Conservation (phyloP, 768 basidiomycete species). For the Termitomyces sp. region DNA sequence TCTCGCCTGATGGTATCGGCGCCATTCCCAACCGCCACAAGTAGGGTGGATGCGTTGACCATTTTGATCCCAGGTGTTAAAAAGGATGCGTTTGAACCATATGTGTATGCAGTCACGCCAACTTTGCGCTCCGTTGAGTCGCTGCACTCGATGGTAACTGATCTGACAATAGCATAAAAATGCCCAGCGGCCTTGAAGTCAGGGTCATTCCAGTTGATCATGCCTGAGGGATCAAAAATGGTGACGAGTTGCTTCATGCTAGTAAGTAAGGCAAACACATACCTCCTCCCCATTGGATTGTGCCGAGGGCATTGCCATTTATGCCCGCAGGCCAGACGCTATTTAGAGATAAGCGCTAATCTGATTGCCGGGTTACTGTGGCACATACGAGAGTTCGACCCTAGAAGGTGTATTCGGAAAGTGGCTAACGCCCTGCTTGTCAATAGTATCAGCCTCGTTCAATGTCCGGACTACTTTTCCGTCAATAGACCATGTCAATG, state of each 20-base stretch:
- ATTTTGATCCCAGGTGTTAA: conserved; percentile 47
- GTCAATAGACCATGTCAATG: conserved; percentile 64
- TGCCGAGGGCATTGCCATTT: conserved; percentile 51
- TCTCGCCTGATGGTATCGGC: conserved; percentile 18
- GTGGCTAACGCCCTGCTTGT: conserved; percentile 47
- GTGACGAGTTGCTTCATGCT: not conserved
- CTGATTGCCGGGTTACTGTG: not conserved
- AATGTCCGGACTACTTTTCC: conserved; percentile 66
- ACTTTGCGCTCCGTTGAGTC: conserved; percentile 37
- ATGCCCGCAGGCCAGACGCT: conserved; percentile 85
- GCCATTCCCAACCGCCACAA: conserved; percentile 31
- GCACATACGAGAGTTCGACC: conserved; percentile 68
- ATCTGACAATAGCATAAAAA: conserved; percentile 61
- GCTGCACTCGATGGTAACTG: conserved; percentile 58
- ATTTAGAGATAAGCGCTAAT: not conserved
- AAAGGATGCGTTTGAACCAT: conserved; percentile 47
- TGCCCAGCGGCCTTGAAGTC: conserved; percentile 73
- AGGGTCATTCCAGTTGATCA: conserved; percentile 78
- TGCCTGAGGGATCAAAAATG: conserved; percentile 25
- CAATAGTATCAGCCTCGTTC: conserved; percentile 50
- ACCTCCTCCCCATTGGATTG: conserved; percentile 75
- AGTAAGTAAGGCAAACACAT: not conserved
- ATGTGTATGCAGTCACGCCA: conserved; percentile 59
- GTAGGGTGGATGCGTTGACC: conserved; percentile 51
- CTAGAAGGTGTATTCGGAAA: conserved; percentile 79